A percentile compares a stretch with the other conserved stretches of the same genome.
Evolutionary conservation across 2,329 filamentous ascomycete genomes (phyloP).

Genomic region (Graphiopsis chlorocephala): DNA sequence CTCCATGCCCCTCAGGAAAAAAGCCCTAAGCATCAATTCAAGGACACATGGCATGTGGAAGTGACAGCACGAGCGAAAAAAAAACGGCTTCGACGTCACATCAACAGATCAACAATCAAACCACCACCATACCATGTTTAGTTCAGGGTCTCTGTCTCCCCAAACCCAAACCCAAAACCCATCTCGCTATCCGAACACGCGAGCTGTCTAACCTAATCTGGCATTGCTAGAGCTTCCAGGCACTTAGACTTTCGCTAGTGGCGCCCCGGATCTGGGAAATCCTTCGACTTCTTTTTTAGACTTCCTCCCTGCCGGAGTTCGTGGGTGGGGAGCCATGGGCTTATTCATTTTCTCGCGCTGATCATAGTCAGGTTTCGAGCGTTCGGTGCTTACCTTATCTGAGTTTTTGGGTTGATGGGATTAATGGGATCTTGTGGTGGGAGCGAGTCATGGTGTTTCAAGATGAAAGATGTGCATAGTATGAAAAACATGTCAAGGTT

Average conservation of each 20-base stretch:
- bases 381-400: background rate
- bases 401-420: background rate
- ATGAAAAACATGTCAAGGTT: no score
- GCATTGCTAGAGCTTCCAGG: background rate
- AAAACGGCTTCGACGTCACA: no score
- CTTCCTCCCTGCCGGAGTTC: background rate
- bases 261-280: background rate
- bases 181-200: background rate
- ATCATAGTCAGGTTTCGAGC: no score
- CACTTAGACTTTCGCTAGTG: background rate
- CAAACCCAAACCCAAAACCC: no score
- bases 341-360: background rate
- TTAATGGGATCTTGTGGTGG: background rate
- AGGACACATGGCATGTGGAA: no score
- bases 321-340: background rate
- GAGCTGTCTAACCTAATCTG: background rate
- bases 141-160: background rate
- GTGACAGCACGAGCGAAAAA: no score
- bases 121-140: no score
- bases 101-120: no score
- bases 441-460: background rate
- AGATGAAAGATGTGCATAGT: no score
- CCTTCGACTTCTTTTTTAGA: no score
- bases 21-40: no score
- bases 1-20: no score